Base-by-base conservation (phyloP, 1,284 basidiomycete species). In the Apiotrichum mycotoxinovorans region DNA sequence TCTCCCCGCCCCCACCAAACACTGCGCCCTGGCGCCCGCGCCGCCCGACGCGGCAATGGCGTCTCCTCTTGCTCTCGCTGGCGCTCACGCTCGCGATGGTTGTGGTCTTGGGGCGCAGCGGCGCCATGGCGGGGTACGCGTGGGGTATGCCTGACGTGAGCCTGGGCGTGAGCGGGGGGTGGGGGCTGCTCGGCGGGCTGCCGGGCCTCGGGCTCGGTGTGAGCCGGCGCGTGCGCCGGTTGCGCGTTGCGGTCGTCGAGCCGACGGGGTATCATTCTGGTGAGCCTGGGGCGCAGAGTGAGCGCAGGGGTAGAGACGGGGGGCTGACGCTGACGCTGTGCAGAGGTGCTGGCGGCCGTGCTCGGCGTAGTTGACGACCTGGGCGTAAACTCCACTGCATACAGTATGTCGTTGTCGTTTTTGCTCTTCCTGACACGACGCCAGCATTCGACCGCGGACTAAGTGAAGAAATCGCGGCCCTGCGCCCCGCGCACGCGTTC, bases 221-320 rank as follows among this genome's bases (percentile, higher is more conserved):
- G 26, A 14, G 27, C 4, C 44, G 18, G 8, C 25, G 25, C 27
- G 23, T 49, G 23, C 4, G 8, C 10, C 11, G 35, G 3, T 20
- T 49, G 34, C 34, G 47, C 9, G 47, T 49, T 17, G 47, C 47
- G 3, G 47, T 49, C 15, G 22, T 49, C 15, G 47, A 49, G 35
- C 34, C 47, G 15, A 35, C 27, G 15, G 23, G 14, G 23, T 49
- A 38, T 26, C 47, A 49, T 27, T 20, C 34, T 17, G 47, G 47
- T 49, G 22, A 22, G 46, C 7, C 10, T 4, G 4, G 14, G 23
- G 8, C 7, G 3, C 17, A 4, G 14, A 17, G 26, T 5, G 25
- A n/a, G 43, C 43, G 10, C 17, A 20, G 9, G 25, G 17, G 14
- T n/a, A n/a, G n/a, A n/a, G n/a, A n/a, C n/a, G n/a, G n/a, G n/a